A percentile compares a stretch with the other conserved stretches of the same genome.
phyloP scores from a whole-genome alignment of 2,329 filamentous ascomycete species.

The Claviceps citrina region DNA sequence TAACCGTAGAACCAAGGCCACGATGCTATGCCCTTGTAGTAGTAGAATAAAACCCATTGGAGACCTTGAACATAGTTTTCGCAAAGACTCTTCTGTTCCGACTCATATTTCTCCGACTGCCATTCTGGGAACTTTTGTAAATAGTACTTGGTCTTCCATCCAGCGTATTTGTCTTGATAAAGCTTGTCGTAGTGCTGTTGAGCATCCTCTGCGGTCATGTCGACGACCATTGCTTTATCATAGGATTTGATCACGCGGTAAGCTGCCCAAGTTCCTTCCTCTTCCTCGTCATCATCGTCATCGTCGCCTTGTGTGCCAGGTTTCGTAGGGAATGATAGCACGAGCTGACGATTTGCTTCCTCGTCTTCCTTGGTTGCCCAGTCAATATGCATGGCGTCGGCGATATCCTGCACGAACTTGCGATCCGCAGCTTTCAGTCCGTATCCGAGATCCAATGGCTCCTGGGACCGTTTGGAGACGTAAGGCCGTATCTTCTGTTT shows the following conservation, averaged over 20 bases:
- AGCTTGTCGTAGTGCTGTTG: conserved; percentile 65
- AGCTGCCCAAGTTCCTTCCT: conserved; percentile 75
- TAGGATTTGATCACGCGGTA: conserved; percentile 78
- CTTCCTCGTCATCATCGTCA: conserved; percentile 28
- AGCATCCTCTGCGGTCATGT: conserved; percentile 63
- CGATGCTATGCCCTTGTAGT: conserved; percentile 90
- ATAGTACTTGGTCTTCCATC: conserved; percentile 95
- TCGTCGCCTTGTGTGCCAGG: conserved; percentile 43
- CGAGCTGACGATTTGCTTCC: conserved; percentile 36
- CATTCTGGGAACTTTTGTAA: conserved; percentile 74
- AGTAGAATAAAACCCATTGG: conserved; percentile 97
- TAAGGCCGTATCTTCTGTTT: conserved; percentile 66
- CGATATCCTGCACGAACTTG: conserved; percentile 82
- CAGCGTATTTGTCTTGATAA: conserved; percentile 77
- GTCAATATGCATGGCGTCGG: conserved; percentile 42
- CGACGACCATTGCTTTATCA: conserved; percentile 74
- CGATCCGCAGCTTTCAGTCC: conserved; percentile 69
- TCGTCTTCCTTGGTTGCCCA: conserved; percentile 45
- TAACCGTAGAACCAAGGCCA: conserved; percentile 98
- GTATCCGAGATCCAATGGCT: conserved; percentile 57
- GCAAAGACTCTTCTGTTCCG: conserved; percentile 64
- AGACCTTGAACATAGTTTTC: conserved; percentile 97
- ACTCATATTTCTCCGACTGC: conserved; percentile 58
- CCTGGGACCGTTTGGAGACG: conserved; percentile 50
- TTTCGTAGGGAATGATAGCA: conserved; percentile 30